Percentiles rank a stretch among this genome's conserved stretches.
Conservation (phyloP, 1,139 yeast genomes). For the Suhomyces bribrorum region DNA sequence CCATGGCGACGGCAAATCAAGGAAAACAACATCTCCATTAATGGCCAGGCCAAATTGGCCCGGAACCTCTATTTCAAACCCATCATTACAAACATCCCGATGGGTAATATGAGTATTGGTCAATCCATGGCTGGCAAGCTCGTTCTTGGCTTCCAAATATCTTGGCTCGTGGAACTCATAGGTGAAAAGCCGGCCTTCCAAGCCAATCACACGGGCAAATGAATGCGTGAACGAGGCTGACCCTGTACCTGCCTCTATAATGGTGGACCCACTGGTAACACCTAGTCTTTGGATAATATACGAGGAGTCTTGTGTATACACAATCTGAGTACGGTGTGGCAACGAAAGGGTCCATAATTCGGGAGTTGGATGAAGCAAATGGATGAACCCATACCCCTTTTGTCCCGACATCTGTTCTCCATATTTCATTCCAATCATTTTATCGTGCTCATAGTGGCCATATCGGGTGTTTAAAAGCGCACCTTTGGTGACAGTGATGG, state of each 20-base stretch:
- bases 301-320: conserved; percentile 92
- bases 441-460: conserved; percentile 81
- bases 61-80: conserved; percentile 60
- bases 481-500: conserved; percentile 61
- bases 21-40: conserved; percentile 56
- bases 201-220: conserved; percentile 74
- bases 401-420: conserved; percentile 87
- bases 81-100: conserved; percentile 88
- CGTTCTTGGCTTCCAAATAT: conserved; percentile 72
- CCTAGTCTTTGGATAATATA: conserved; percentile 82
- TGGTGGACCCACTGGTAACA: conserved; percentile 71
- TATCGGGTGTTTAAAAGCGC: conserved; percentile 76
- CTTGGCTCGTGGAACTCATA: conserved; percentile 92
- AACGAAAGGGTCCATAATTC: conserved; percentile 93
- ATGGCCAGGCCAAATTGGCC: conserved; percentile 28
- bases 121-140: conserved; percentile 69
- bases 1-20: conserved; percentile 98
- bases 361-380: conserved; percentile 86
- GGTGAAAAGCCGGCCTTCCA: conserved; percentile 67
- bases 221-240: conserved; percentile 96
- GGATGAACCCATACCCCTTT: conserved; percentile 83
- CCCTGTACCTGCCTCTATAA: conserved; percentile 98
- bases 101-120: conserved; percentile 65
- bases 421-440: conserved; percentile 77
- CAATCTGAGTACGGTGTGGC: conserved; percentile 97